A percentile compares a stretch with the other conserved stretches of the same genome.
Evolutionary conservation across 257 asterid species (phyloP).

Genomic region (Mentha longifolia): DNA sequence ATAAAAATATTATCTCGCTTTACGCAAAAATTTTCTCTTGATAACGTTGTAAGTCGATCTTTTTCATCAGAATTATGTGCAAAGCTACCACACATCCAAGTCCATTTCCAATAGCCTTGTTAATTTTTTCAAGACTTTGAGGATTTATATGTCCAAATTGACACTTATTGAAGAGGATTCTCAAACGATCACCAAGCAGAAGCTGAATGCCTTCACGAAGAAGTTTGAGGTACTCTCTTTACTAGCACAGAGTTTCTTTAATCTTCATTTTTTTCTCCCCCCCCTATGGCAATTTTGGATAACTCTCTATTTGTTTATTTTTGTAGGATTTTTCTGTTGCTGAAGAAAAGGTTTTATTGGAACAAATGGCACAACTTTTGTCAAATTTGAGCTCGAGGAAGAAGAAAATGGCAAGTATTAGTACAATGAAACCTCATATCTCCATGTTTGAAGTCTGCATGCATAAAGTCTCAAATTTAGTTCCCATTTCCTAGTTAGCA

Average conservation of each 20-base stretch:
- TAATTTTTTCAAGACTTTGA: constrained; percentile 47
- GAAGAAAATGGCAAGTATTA: constrained; percentile 48
- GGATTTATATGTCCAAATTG: constrained; percentile 42
- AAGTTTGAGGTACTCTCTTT: constrained; percentile 51
- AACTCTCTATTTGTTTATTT: constrained; percentile 5
- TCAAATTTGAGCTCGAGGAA: constrained; percentile 51
- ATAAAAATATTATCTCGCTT: background rate
- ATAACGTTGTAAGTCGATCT: background rate
- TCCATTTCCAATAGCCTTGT: constrained; percentile 43
- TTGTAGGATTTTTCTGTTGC: constrained; percentile 50
- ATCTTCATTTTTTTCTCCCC: background rate
- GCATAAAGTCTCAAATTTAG: background rate
- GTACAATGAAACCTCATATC: background rate
- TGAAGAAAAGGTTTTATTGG: constrained; percentile 55
- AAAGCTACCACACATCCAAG: constrained; percentile 43
- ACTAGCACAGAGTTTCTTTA: background rate
- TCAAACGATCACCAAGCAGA: constrained; percentile 44
- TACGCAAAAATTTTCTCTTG: background rate
- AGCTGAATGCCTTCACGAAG: constrained; percentile 43
- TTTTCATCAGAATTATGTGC: constrained; percentile 41
- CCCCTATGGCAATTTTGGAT: background rate
- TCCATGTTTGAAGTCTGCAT: background rate
- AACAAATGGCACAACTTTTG: constrained; percentile 50
- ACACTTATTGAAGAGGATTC: constrained; percentile 55
- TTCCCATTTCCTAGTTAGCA: too few species aligned